Base-by-base conservation (phyloP, 192 early-diverging fungal genomes). In the Umbelopsis ramanniana region DNA sequence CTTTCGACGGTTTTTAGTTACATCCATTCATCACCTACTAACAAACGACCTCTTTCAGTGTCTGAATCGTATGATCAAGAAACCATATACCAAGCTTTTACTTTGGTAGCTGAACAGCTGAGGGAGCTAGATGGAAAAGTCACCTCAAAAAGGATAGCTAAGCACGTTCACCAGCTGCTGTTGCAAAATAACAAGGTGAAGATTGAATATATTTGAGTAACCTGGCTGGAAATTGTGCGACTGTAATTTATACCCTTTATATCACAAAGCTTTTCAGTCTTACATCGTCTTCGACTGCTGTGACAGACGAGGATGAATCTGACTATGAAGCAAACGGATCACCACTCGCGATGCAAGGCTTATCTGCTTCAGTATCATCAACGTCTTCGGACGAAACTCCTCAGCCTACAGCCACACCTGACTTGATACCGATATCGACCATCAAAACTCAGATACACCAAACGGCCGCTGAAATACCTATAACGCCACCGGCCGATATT, bases 101-200 rank as follows among this genome's bases (percentile, higher is more conserved):
- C 33, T 2, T 2, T 33, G 12, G 15, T 63, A 6, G 33, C 14
- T 33, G 57, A 63, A 2, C 57, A 63, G 35, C 57, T 63, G 26
- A 63, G 33, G 11, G 57, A 37, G 12, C 57, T 63, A 33, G 33
- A 63, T 6, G 57, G 33, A 35, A 63, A 63, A 63, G 19, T 63
- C 7, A 63, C 57, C 12, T 63, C 33, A 2, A 63, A 63, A 35
- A 22, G 57, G 26, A 63, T 63, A 63, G 29, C 57, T 17, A 22
- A 63, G 10, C 57, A 63, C 17, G 57, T 35, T 63, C 57, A 63
- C 26, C 57, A 63, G n/a, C 33, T 63, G 33, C 29, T 35, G 11
- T 19, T 63, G 17, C 57, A 63, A 12, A 63, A 35, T 63, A 35
- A 63, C 17, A 63, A 63, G 57, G 57, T 63, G 33, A 63, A 33